Evolutionary conservation across 352 stramenopile genomes (phyloP).

Genomic region (Phytophthora niederhauseri): DNA sequence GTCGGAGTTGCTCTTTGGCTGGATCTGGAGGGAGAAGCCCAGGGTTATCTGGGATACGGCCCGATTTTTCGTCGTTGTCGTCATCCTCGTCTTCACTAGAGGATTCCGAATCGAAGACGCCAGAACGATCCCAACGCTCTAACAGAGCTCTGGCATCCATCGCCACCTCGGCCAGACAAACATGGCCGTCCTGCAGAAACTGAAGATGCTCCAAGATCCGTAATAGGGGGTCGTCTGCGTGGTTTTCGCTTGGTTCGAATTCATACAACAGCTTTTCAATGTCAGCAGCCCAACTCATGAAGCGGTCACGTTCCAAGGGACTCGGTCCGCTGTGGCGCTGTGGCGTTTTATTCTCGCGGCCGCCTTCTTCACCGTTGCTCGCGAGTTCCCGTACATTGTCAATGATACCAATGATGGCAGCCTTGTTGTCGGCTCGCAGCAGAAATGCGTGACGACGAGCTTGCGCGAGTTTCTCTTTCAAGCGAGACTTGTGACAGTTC

Average conservation of each 20-base stretch:
- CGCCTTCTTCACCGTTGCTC: slow-evolving; percentile 14
- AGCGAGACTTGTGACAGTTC: too few species aligned
- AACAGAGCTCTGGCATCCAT: slow-evolving; percentile 56
- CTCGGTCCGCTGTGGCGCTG: slow-evolving; percentile 30
- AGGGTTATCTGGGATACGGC: neutral
- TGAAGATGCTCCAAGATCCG: slow-evolving; percentile 56
- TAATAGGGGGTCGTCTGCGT: slow-evolving; percentile 53
- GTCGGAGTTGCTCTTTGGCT: slow-evolving; percentile 14
- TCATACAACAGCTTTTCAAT: slow-evolving; percentile 46
- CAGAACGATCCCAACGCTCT: slow-evolving; percentile 57
- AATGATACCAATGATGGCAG: slow-evolving; percentile 45
- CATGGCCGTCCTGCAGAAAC: slow-evolving; percentile 59
- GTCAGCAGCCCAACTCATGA: slow-evolving; percentile 46
- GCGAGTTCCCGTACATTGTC: slow-evolving; percentile 49
- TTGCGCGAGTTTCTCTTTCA: slow-evolving; percentile 56
- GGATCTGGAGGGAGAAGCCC: neutral
- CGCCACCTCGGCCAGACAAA: slow-evolving; percentile 59
- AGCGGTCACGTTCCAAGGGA: slow-evolving; percentile 59
- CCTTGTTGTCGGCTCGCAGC: slow-evolving; percentile 53
- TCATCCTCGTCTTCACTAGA: slow-evolving; percentile 44
- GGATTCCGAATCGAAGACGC: slow-evolving; percentile 60
- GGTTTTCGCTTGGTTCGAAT: slow-evolving; percentile 56
- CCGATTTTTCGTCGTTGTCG: slow-evolving; percentile 29
- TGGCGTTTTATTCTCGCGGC: slow-evolving; percentile 6
- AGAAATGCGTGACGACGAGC: slow-evolving; percentile 57